Percentiles rank a stretch among this genome's conserved stretches.
Conservation (phyloP, 1,139 yeast species). For the Keqinozyma sinolaborantium region DNA sequence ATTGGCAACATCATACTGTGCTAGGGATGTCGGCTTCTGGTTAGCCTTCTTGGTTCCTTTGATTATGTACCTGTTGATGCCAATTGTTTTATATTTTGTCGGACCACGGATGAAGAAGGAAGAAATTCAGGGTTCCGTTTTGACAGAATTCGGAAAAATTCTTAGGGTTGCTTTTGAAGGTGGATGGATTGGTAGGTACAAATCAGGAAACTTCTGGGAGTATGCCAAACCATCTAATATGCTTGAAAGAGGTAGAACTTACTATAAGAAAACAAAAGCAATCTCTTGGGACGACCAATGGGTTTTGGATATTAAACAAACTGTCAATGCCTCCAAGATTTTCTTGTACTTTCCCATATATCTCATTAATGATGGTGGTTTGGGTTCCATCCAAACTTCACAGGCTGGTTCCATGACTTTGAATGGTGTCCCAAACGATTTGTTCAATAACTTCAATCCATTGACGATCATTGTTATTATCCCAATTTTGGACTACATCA, state of each 20-base stretch:
- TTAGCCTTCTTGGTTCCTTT: slow-evolving; percentile 65
- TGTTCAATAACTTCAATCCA: slow-evolving; percentile 66
- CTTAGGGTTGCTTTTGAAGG: slow-evolving; percentile 34
- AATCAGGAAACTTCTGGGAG: slow-evolving; percentile 44
- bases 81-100: slow-evolving; percentile 39
- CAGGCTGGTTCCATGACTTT: slow-evolving; percentile 67
- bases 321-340: slow-evolving; percentile 57
- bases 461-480: slow-evolving; percentile 61
- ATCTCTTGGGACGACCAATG: slow-evolving; percentile 53
- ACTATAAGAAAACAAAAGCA: slow-evolving; percentile 23
- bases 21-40: slow-evolving; percentile 72
- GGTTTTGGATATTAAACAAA: slow-evolving; percentile 58
- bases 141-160: slow-evolving; percentile 42
- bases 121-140: slow-evolving; percentile 46
- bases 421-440: slow-evolving; percentile 69
- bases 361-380: slow-evolving; percentile 63
- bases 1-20: slow-evolving; percentile 73
- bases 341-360: slow-evolving; percentile 62
- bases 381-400: slow-evolving; percentile 59
- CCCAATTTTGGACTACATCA: slow-evolving; percentile 55
- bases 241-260: slow-evolving; percentile 37
- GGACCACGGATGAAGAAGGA: slow-evolving; percentile 33
- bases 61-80: slow-evolving; percentile 45
- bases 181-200: slow-evolving; percentile 37
- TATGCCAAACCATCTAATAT: slow-evolving; percentile 52